phyloP scores from a whole-genome alignment of 2,329 filamentous ascomycete genomes.

The Curvularia verruculosa region DNA sequence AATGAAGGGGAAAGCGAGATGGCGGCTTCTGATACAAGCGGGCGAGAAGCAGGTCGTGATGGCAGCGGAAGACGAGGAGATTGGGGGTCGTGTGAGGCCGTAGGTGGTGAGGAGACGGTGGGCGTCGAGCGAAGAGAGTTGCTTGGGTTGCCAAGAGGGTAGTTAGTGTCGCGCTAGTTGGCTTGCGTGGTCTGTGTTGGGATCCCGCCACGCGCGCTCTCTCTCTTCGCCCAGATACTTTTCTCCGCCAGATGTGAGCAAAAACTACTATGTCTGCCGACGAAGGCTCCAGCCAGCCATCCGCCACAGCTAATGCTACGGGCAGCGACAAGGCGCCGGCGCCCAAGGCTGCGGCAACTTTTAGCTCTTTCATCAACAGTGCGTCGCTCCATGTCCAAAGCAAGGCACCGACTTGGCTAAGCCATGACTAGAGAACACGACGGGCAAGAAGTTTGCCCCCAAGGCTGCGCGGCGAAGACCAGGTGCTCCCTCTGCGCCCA shows the following conservation, averaged over 20 bases:
- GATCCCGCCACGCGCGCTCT: conserved; percentile 13
- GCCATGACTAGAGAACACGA: conserved; percentile 45
- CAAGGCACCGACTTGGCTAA: conserved; percentile 24
- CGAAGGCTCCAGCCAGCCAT: conserved; percentile 22
- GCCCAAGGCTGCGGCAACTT: conserved; percentile 26
- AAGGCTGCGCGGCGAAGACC: conserved; percentile 55
- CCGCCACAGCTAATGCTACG: conserved; percentile 7
- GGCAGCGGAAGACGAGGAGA: conserved; percentile 12
- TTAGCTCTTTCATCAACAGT: conserved; percentile 44
- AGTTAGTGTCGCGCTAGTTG: conserved; percentile 18
- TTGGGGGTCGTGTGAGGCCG: conserved; percentile 36
- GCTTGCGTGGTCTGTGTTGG: conserved; percentile 12
- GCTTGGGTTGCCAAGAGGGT: conserved; percentile 13
- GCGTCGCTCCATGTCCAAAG: conserved; percentile 14
- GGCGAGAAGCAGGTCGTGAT: conserved; percentile 18
- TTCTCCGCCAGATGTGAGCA: conserved; percentile 6
- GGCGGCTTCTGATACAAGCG: conserved; percentile 35
- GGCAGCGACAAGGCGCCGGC: conserved; percentile 26
- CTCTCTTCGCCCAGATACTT: not conserved
- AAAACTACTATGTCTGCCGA: conserved; percentile 36
- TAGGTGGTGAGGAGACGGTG: conserved; percentile 23
- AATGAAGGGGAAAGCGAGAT: conserved; percentile 16
- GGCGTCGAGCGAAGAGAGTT: conserved; percentile 29
- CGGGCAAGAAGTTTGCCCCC: conserved; percentile 57
- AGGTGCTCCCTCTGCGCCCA: conserved; percentile 36